Evolutionary conservation across 78 protist genomes (phyloP), one percentile per base, ranked within the genome.

Genomic region (Dictyostelium citrinum): DNA sequence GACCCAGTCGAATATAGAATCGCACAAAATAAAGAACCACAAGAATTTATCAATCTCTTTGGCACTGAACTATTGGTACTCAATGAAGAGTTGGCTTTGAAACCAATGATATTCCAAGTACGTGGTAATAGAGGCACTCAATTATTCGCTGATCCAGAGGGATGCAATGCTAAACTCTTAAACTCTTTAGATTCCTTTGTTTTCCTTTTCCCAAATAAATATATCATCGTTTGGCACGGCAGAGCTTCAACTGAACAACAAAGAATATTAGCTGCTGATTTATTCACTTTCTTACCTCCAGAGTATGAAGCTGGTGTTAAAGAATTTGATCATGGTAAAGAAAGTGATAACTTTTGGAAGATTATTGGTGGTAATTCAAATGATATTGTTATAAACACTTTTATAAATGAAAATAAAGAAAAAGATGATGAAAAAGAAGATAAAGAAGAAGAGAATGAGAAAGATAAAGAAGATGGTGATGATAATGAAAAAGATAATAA

Each of bases 261-360:
- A 51, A 58, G 93, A 46, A 14, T 6, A 6, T 49, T 88, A 39
- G 93, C 93, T 16, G 11, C 79, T 17, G 93, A 88, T 49, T 83
- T 88, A n/a, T 88, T 35, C 58, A 78, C 93, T 22, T 88, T 88
- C 58, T 27, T 88, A 1, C 93, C 93, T 64, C 93, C 93, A 12
- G 93, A 88, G 20, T 88, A 46, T 79, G 93, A 88, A 46, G 67
- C 93, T 1, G 77, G 46, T 49, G 60, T 88, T 12, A 58, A 64
- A 31, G 93, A 79, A 27, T 61, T 88, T 67, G 93, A 88, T 17
- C 84, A 88, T 20, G 93, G 93, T 24, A 35, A 51, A 5, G 93
- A 88, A 74, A 31, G 58, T 39, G 93, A 88, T 46, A 20, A 43
- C 1, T 88, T 88, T 64, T 88, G 93, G 93, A 45, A 88, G 60